phyloP scores from a whole-genome alignment of 176 grass and related monocot genomes.

The Triticum turgidum region DNA sequence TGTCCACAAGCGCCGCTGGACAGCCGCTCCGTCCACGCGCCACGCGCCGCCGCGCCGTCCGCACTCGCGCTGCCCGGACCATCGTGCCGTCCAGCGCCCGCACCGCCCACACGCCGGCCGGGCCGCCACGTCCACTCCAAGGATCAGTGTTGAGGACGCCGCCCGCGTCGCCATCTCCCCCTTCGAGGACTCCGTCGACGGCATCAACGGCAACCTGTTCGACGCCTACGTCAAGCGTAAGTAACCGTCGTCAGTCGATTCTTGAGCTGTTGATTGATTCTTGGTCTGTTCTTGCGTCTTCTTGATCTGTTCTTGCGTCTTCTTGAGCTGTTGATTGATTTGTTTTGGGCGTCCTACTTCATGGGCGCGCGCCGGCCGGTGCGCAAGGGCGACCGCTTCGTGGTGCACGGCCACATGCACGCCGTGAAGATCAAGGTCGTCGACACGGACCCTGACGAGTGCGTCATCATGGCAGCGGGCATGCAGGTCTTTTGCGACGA shows the following conservation, averaged over 20 bases:
- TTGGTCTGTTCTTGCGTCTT: too few species aligned
- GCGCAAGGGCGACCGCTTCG: conserved; percentile 37
- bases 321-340: too few species aligned
- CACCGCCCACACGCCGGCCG: too few species aligned
- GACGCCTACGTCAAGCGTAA: conserved; percentile 36
- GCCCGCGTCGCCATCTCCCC: background rate
- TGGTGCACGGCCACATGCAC: conserved; percentile 40
- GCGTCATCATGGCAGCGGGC: conserved; percentile 10
- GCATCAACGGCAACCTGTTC: conserved; percentile 38
- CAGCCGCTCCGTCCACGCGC: too few species aligned
- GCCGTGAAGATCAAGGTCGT: conserved; percentile 44
- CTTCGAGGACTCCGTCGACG: conserved; percentile 34
- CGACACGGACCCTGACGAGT: conserved; percentile 14
- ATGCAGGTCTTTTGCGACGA: background rate
- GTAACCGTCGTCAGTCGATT: too few species aligned
- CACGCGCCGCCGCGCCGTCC: too few species aligned
- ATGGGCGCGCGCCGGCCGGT: background rate
- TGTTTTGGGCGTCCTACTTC: conserved; percentile 22
- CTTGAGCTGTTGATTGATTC: too few species aligned
- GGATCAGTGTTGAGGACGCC: background rate
- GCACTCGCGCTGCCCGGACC: too few species aligned
- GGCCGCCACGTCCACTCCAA: too few species aligned
- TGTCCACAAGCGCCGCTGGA: too few species aligned
- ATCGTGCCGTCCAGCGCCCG: too few species aligned
- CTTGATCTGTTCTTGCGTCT: too few species aligned